Conservation (phyloP, 2,329 filamentous ascomycete genomes). For the Fusarium denticulatum region DNA sequence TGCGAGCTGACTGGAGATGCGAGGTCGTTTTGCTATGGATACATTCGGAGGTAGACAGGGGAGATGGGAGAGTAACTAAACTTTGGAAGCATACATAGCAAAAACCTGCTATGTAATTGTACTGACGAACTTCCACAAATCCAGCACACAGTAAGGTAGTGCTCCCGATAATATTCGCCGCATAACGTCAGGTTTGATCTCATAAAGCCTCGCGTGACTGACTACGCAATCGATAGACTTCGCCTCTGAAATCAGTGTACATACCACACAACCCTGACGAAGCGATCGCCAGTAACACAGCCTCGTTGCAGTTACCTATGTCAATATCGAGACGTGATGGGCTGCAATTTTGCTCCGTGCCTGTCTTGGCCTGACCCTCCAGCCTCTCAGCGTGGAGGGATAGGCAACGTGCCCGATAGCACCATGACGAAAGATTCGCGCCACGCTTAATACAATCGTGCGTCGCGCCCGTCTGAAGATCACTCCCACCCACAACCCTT, state of each 20-base stretch:
- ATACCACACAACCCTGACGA: not conserved
- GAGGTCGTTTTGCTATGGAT: not conserved
- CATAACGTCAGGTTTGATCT: not conserved
- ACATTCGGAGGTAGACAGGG: not conserved
- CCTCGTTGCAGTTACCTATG: constrained; percentile 1
- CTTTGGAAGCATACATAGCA: not conserved
- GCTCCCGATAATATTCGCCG: not conserved
- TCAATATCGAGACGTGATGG: constrained; percentile 6
- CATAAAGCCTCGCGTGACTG: constrained; percentile 14
- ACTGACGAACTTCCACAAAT: not conserved
- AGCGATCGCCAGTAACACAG: constrained; percentile 6
- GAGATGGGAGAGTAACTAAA: not conserved
- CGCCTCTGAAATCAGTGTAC: constrained; percentile 4
- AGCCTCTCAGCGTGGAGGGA: constrained; percentile 32
- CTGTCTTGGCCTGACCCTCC: constrained; percentile 11
- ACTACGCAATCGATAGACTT: constrained; percentile 4
- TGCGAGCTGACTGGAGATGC: not conserved
- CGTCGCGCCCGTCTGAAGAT: constrained; percentile 14
- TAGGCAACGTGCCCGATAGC: constrained; percentile 31
- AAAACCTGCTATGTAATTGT: not conserved
- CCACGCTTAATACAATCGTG: constrained; percentile 27
- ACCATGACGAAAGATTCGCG: constrained; percentile 34
- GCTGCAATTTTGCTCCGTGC: constrained; percentile 1
- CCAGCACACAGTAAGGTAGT: not conserved
- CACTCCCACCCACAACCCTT: constrained; percentile 14